Percentiles rank a stretch among this genome's conserved stretches.
These are phyloP conservation scores for Vitis rupestris DNA, from an alignment of 164 flowering plant genomes.

Conservation along the genomic window DNA sequence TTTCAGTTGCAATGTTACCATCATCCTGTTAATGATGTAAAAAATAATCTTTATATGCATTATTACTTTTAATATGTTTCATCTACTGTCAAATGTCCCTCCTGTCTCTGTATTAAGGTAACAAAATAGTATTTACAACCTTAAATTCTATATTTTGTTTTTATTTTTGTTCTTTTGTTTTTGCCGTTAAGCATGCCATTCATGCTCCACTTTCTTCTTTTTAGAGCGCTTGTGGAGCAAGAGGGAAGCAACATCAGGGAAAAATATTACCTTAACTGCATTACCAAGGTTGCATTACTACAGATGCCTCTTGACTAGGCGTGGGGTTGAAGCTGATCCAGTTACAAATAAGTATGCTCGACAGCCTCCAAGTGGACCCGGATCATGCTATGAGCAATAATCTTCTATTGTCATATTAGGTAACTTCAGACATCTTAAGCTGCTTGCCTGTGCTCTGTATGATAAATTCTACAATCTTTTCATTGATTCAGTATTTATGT, in stretches of 20 bases:
- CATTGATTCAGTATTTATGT: too few relatives aligned
- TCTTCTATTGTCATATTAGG: neutral
- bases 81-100: neutral
- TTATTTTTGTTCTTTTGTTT: neutral
- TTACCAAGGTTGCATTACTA: constrained; percentile 76
- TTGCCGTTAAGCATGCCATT: neutral
- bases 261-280: constrained; percentile 38
- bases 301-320: constrained; percentile 77
- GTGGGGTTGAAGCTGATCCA: constrained; percentile 89
- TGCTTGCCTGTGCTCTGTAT: neutral
- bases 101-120: neutral
- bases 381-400: constrained; percentile 82
- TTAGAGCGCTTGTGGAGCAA: constrained; percentile 88
- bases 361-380: constrained; percentile 63
- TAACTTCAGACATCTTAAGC: neutral
- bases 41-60: too few relatives aligned
- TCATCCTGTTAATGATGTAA: too few relatives aligned
- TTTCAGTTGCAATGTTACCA: too few relatives aligned
- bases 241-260: constrained; percentile 38
- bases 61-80: too few relatives aligned
- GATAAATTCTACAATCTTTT: neutral
- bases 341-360: constrained; percentile 68
- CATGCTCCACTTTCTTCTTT: neutral
- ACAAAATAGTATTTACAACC: neutral
- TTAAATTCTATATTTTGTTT: neutral